Evolutionary conservation across 371 early-diverging fungal genomes (phyloP).

Genomic region (Mucor circinelloides): DNA sequence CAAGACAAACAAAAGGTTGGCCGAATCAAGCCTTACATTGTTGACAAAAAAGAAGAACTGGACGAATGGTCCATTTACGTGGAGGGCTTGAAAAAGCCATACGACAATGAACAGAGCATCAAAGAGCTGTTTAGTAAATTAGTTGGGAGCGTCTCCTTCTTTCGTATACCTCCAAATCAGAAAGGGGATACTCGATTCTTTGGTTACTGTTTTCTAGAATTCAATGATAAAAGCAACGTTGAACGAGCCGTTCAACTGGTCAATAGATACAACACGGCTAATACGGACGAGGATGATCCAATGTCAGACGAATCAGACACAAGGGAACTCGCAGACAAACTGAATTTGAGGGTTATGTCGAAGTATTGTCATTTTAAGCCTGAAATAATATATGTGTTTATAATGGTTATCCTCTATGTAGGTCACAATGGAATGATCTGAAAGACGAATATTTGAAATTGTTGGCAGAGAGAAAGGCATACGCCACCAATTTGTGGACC

Average conservation of each 20-base stretch:
- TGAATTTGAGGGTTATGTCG: slow-evolving; percentile 40
- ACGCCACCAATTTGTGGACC: slow-evolving; percentile 18
- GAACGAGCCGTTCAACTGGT: slow-evolving; percentile 30
- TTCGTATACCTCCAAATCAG: slow-evolving; percentile 35
- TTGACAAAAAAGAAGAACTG: slow-evolving; percentile 29
- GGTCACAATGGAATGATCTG: slow-evolving; percentile 26
- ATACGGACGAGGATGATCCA: background rate
- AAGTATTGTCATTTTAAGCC: slow-evolving; percentile 28
- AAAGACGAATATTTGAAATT: slow-evolving; percentile 35
- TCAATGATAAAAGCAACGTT: slow-evolving; percentile 30
- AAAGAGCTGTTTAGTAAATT: slow-evolving; percentile 22
- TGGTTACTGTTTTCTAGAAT: slow-evolving; percentile 51
- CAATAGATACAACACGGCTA: slow-evolving; percentile 7
- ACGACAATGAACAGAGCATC: slow-evolving; percentile 28
- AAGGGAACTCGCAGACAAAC: slow-evolving; percentile 6
- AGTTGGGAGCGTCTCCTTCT: slow-evolving; percentile 39
- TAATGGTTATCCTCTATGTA: background rate
- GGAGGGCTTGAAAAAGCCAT: slow-evolving; percentile 33
- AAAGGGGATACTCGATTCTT: slow-evolving; percentile 13
- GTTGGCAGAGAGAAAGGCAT: slow-evolving; percentile 7
- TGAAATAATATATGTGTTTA: background rate
- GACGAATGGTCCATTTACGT: slow-evolving; percentile 51
- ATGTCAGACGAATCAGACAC: background rate
- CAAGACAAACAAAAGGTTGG: slow-evolving; percentile 16
- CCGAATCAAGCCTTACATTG: slow-evolving; percentile 39